Evolutionary conservation across 352 stramenopile genomes (phyloP).

Genomic region (Phytophthora tentaculata): DNA sequence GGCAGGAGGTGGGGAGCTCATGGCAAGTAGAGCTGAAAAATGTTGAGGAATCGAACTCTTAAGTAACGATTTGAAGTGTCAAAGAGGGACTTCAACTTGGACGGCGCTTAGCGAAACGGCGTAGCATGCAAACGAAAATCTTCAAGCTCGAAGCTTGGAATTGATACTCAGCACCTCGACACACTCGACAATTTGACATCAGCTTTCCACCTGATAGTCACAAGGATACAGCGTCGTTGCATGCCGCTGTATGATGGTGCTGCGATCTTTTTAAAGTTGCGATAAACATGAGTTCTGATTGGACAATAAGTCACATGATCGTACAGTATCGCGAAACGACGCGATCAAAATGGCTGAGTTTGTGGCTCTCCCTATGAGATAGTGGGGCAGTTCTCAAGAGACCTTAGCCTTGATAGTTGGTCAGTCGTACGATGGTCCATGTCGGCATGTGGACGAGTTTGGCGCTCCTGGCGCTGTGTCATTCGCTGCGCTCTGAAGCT

Average conservation of each 20-base stretch:
- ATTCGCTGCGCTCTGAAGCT: background rate
- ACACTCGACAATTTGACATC: too few relatives aligned
- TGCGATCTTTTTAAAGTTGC: constrained; percentile 11
- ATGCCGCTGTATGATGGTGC: too few relatives aligned
- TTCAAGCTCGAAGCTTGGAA: too few relatives aligned
- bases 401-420: background rate
- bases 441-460: constrained; percentile 6
- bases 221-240: too few relatives aligned
- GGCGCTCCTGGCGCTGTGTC: constrained; percentile 16
- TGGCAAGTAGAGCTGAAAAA: background rate
- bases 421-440: constrained; percentile 8
- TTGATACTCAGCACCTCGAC: too few relatives aligned
- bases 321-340: constrained; percentile 22
- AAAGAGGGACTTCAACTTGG: constrained; percentile 3
- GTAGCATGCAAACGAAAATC: too few relatives aligned
- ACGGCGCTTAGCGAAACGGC: background rate
- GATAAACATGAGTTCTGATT: background rate
- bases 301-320: background rate
- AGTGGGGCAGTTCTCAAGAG: constrained; percentile 15
- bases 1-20: constrained; percentile 29
- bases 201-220: too few relatives aligned
- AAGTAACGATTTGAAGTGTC: background rate
- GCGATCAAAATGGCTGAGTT: background rate
- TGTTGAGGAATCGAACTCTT: too few relatives aligned
- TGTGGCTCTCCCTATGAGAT: background rate